Base-by-base conservation (phyloP, 768 basidiomycete genomes). In the Mycena epipterygia region DNA sequence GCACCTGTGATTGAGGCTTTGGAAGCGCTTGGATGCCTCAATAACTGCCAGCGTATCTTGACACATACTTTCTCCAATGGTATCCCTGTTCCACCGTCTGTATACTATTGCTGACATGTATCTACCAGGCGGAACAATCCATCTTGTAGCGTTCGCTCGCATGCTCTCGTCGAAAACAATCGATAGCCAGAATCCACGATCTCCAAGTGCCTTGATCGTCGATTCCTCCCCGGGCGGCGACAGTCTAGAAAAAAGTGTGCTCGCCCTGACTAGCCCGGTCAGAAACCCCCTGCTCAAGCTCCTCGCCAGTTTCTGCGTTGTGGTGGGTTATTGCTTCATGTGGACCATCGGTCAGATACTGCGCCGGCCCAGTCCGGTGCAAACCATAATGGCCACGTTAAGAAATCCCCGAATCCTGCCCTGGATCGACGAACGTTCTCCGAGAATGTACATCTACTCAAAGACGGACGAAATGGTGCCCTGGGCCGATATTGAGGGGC, bases 41-140 rank as follows among this genome's bases (percentile, higher is more conserved):
- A 61, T 48, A 63, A 72, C 19, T 48, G 66, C 12, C 82, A 81
- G 35, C 79, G 83, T 21, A 76, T 88, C 21, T 76, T 89, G 17
- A 77, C 84, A 0, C 87, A 89, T 53, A 74, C 79, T 14, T 89
- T 89, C 67, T 88, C 87, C 0, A 87, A 88, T 44, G 87, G 86
- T 85, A 64, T 48, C 74, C 71, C 25, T 16, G 25, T 2, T 42
- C 23, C 6, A 35, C 5, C 19, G 23, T 44, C n/a, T 35, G 19
- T 7, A 14, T 32, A 3, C 23, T 55, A 25, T 0, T 17, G 49
- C 21, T 61, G n/a, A 61, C 27, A 21, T 42, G 21, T 21, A 17
- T 32, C 29, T 51, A 12, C n/a, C 58, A 88, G 86, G 87, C 44
- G 87, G 86, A 16, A 79, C 78, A 25, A 75, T 76, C 65, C 82